These are phyloP conservation scores for Tillandsia leiboldiana DNA, from an alignment of 176 grass and related monocot species.

Conservation along the genomic window DNA sequence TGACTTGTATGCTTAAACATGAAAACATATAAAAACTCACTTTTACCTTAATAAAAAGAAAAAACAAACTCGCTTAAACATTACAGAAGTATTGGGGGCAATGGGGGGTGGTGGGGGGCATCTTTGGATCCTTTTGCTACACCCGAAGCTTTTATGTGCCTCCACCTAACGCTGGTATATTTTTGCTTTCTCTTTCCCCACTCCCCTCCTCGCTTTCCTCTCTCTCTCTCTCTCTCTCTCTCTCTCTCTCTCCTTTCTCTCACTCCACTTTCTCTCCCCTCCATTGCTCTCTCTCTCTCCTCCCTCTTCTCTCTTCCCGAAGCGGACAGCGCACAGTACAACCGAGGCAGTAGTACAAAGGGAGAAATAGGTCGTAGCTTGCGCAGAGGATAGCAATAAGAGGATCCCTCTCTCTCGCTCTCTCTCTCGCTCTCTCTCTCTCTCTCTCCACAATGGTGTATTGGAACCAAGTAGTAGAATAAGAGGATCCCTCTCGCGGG, in stretches of 20 bases:
- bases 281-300: background rate
- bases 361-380: constrained; percentile 1
- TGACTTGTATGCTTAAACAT: too few relatives aligned
- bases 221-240: background rate
- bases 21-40: too few relatives aligned
- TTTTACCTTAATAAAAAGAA: too few relatives aligned
- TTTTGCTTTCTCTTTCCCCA: background rate
- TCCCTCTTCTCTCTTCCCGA: constrained; percentile 19
- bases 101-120: background rate
- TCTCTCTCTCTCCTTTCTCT: background rate
- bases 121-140: constrained; percentile 29
- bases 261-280: background rate
- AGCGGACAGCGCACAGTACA: background rate
- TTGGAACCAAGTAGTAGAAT: background rate
- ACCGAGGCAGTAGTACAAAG: background rate
- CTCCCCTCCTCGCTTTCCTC: background rate
- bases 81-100: background rate
- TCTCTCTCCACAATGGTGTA: constrained; percentile 4
- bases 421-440: constrained; percentile 4
- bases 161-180: constrained; percentile 9
- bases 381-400: constrained; percentile 23
- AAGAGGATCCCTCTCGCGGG: background rate
- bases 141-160: constrained; percentile 6
- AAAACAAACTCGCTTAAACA: too few relatives aligned
- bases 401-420: background rate